Evolutionary conservation across 2,329 filamentous ascomycete genomes (phyloP), one percentile per base, ranked within the genome.

Genomic region (Trichoderma endophyticum): DNA sequence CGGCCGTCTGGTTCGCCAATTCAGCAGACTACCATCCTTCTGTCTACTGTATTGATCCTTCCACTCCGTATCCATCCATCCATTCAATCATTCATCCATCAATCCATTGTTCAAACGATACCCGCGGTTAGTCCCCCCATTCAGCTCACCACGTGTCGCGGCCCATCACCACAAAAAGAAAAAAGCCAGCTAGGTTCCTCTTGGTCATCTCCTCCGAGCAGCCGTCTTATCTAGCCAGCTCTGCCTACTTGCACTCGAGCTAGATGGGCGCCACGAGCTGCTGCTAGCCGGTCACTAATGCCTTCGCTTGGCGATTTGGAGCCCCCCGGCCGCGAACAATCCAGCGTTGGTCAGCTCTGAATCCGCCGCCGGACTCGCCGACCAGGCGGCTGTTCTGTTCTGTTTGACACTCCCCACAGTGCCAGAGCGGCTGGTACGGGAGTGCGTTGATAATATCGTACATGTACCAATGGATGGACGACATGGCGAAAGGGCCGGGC

Each of bases 281-380:
- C 65, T 39, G 54, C 54, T 26, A 39, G 54, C 32, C 9, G 57
- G 57, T 48, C 56, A 48, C 66, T 60, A 68, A 68, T 30, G n/a
- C 26, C 34, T 43, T 60, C 65, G 34, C 34, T 68, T 67, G 65
- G 65, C 56, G 39, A 43, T 60, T 28, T 28, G 28, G 34, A 65
- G 28, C n/a, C 63, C 62, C 34, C 21, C 28, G 43, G 28, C 48
- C 48, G 48, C 48, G 48, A 24, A 11, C 48, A 54, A 54, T 54
- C n/a, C 48, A 54, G 34, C 36, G 66, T 69, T 61, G 66, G 66
- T 69, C 66, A 69, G 56, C 66, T 48, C 26, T 61, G 66, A 62
- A 69, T 69, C 57, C 66, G 66, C 62, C 48, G n/a, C 66, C 66
- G 66, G 66, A 61, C 56, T 69, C 66, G 66, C 66, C 66, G 66